Base-by-base conservation (phyloP, 129 eudicot genomes). In the Tanacetum coccineum region DNA sequence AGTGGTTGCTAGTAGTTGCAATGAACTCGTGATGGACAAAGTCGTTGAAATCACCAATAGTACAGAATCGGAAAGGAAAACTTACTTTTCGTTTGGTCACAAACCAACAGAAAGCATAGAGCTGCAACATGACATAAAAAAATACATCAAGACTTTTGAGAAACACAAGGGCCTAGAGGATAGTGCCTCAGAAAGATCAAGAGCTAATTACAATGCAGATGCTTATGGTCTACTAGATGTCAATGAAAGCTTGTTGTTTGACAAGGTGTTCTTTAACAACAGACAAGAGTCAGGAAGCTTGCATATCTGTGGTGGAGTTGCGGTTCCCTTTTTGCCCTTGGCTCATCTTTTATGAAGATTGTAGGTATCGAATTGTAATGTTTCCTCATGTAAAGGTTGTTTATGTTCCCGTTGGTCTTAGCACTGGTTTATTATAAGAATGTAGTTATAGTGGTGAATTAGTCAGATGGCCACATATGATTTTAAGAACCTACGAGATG, bases 271-370 rank as follows among this genome's bases (percentile, higher is more conserved):
- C 14, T 75, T 68, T 58, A 81, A 46, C 55, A 79, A 70, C 71
- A 81, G 85, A 70, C 83, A 81, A 42, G 93, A 81, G 66, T 85
- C 90, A 3, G 97, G 97, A 14, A 67, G 87, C 50, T 54, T 91
- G 79, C 82, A 80, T 49, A 62, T 85, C 15, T 91, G 95, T 49
- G 74, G 83, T 19, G 70, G 82, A 26, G 14, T 70, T 9, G 75
- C 70, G 6, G 46, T 61, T 12, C 76, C 89, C 2, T 80, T 78
- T 84, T 67, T 61, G 69, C 76, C 87, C 6, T 84, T 84, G 68
- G 66, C 79, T 66, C 74, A 81, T 10, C 52, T 79, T 48, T 20
- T 79, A 9, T 84, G 67, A 79, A 76, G 74, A 30, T 50, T 39
- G 52, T 65, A 66, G 61, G 66, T 57, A 56, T 66, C 58, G 42